Conservation (phyloP, 169 alveolate species). For the Cyclospora cayetanensis region DNA sequence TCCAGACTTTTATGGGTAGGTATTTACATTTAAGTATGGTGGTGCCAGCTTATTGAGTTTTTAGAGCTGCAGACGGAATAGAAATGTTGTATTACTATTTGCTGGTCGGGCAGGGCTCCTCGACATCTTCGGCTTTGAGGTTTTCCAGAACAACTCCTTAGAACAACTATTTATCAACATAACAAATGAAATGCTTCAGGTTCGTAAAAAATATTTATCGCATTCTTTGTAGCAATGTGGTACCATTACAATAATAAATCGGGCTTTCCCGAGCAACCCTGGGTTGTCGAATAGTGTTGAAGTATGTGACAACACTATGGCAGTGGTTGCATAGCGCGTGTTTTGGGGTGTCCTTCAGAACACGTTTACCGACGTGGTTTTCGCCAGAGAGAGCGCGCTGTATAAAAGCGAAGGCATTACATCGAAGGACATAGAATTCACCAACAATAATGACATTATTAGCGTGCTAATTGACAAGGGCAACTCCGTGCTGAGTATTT, state of each 20-base stretch:
- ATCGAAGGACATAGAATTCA: slow-evolving; percentile 84
- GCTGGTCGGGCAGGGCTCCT: slow-evolving; percentile 88
- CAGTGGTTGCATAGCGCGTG: too few relatives aligned
- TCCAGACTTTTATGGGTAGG: slow-evolving; percentile 90
- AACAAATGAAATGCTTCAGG: slow-evolving; percentile 97
- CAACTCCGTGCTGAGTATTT: slow-evolving; percentile 83
- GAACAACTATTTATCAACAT: slow-evolving; percentile 98
- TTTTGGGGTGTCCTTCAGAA: slow-evolving; percentile 79
- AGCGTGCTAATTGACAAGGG: slow-evolving; percentile 61
- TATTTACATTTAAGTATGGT: background rate
- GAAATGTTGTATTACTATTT: background rate
- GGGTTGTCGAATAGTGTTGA: too few relatives aligned
- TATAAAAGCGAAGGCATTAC: slow-evolving; percentile 89
- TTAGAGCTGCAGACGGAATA: background rate
- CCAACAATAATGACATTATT: slow-evolving; percentile 76
- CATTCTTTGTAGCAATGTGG: too few relatives aligned
- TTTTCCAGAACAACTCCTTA: slow-evolving; percentile 91
- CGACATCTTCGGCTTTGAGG: slow-evolving; percentile 99
- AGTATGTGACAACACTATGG: too few relatives aligned
- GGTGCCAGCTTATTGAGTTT: background rate
- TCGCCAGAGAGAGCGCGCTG: slow-evolving; percentile 91
- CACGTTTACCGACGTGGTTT: slow-evolving; percentile 94
- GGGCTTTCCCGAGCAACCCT: too few relatives aligned
- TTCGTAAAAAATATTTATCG: too few relatives aligned
- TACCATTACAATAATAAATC: too few relatives aligned